Base-by-base conservation (phyloP, 345 rosid species). In the Arabidopsis arenosa region DNA sequence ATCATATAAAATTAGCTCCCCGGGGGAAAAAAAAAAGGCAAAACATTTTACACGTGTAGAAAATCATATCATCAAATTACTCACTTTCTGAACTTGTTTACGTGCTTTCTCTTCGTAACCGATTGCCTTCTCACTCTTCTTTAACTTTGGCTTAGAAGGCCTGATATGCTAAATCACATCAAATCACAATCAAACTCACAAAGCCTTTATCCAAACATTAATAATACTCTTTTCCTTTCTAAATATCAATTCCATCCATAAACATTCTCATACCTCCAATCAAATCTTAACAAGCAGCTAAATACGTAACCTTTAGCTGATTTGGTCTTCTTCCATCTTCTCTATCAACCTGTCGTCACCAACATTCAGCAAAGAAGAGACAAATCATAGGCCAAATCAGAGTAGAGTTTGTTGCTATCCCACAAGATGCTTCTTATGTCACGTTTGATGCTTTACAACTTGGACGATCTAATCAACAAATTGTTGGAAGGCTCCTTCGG, bases 111-210 rank as follows among this genome's bases (percentile, higher is more conserved):
- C 75, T 57, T 71, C 68, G 39, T 49, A 36, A 57, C 33, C 41
- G 28, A 28, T 68, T 5, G 39, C 63, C 81, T 81, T 80, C 36
- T 56, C 44, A 41, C 68, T 85, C 68, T 76, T 84, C 80, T 75
- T 80, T 5, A 80, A 77, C 80, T 85, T 90, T 26, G 72, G 75
- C 75, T 74, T 83, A 0, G 99, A 87, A 95, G 84, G 80, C 90
- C 97, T 95, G 70, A 12, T 9, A 14, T 3, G 18, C 26, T 30
- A 37, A 62, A 51, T 2, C 11, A 21, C 49, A 18, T 18, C 21
- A 18, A 18, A 52, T n/a, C n/a, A n/a, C n/a, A n/a, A n/a, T n/a
- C n/a, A n/a, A n/a, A n/a, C n/a, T n/a, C n/a, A n/a, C n/a, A n/a
- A n/a, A n/a, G n/a, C n/a, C 23, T 58, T 18, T 15, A 7, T 35